Percentiles rank a stretch among this genome's conserved stretches.
These are phyloP conservation scores for Beauveria australis DNA, from an alignment of 2,329 filamentous ascomycete genomes.

Conservation along the genomic window DNA sequence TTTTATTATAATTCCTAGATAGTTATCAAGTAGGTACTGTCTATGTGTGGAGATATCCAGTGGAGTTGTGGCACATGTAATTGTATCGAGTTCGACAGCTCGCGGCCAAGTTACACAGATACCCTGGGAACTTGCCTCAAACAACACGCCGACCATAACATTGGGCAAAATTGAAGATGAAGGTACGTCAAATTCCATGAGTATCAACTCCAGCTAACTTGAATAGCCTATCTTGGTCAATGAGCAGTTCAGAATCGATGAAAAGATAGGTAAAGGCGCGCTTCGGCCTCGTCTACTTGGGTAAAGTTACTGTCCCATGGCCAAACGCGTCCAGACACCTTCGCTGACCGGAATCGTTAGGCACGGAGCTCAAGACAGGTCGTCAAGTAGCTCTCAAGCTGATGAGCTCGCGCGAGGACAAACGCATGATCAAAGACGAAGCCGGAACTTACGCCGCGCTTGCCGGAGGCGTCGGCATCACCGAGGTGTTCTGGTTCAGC, in stretches of 20 bases:
- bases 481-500: neutral
- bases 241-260: neutral
- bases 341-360: neutral
- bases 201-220: neutral
- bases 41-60: too few relatives aligned
- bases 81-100: neutral
- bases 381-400: neutral
- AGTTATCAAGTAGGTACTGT: too few relatives aligned
- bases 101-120: neutral
- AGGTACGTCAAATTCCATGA: neutral
- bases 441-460: neutral
- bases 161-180: neutral
- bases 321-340: neutral
- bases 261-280: neutral
- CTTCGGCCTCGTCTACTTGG: neutral
- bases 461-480: neutral
- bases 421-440: neutral
- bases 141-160: neutral
- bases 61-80: too few relatives aligned
- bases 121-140: neutral
- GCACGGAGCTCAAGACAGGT: neutral
- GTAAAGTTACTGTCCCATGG: neutral
- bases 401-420: neutral
- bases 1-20: too few relatives aligned
- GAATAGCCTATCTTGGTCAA: neutral